These are phyloP conservation scores for Leccinum uliginosum DNA, from an alignment of 768 basidiomycete genomes.

Conservation along the genomic window DNA sequence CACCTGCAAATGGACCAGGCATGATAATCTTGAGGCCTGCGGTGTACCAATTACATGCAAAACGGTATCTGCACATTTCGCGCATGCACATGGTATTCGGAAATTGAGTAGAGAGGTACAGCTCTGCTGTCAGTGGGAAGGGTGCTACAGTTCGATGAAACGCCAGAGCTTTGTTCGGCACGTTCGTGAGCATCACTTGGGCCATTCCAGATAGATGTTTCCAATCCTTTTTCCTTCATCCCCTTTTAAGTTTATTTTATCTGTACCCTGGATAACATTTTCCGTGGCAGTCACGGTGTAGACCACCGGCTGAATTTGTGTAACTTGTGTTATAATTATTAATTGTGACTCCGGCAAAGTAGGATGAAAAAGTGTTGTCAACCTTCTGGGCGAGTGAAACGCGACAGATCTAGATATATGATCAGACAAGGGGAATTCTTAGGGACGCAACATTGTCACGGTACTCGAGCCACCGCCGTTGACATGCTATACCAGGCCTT, in stretches of 20 bases:
- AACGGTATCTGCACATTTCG: neutral
- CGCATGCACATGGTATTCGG: neutral
- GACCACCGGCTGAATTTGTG: too few species aligned
- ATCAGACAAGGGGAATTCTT: too few species aligned
- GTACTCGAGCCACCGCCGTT: too few species aligned
- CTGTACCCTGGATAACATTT: neutral
- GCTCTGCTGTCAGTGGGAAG: neutral
- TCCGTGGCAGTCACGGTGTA: too few species aligned
- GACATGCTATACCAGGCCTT: neutral
- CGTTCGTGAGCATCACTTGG: constrained; percentile 4
- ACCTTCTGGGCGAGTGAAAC: too few species aligned
- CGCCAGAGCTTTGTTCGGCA: constrained; percentile 2
- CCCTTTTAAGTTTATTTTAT: neutral
- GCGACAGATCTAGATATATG: too few species aligned
- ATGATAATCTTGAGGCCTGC: neutral
- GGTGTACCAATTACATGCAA: neutral
- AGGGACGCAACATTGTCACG: too few species aligned
- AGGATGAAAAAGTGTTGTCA: neutral
- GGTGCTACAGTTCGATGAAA: neutral
- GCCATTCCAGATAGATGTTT: neutral
- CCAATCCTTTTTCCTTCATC: too few species aligned
- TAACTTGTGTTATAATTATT: too few species aligned
- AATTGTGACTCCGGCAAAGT: too few species aligned
- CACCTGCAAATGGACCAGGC: neutral
- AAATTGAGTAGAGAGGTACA: neutral